Evolutionary conservation across 179 eudicot genomes (phyloP).

Genomic region (Beta lomatogona): DNA sequence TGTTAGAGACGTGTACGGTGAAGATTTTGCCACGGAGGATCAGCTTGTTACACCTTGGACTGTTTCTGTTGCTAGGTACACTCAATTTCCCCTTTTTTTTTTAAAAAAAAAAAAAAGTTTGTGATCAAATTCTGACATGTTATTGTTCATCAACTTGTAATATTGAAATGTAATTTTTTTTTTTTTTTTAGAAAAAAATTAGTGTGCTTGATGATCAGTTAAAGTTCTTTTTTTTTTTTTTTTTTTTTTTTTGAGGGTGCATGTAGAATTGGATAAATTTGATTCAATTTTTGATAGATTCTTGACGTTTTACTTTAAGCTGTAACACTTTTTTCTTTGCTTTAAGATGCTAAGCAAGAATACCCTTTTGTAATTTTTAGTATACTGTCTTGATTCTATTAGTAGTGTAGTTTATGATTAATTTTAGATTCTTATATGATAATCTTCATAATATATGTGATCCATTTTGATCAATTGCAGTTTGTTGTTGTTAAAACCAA

Average conservation of each 20-base stretch:
- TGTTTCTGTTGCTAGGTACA: slow-evolving; percentile 68
- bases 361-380: slow-evolving; percentile 4
- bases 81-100: neutral
- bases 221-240: neutral
- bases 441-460: neutral
- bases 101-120: neutral
- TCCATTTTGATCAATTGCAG: too few species aligned
- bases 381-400: neutral
- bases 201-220: too few species aligned
- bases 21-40: slow-evolving; percentile 76
- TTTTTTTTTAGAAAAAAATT: too few species aligned
- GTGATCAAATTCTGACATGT: neutral
- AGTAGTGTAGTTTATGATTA: neutral
- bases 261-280: neutral
- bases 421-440: neutral
- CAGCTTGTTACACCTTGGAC: slow-evolving; percentile 81
- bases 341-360: slow-evolving; percentile 23
- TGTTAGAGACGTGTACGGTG: slow-evolving; percentile 70
- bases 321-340: slow-evolving; percentile 3
- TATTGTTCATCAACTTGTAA: neutral
- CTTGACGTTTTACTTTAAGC: slow-evolving; percentile 27
- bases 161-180: too few species aligned
- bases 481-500: neutral
- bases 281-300: slow-evolving; percentile 8
- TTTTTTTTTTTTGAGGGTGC: neutral